A percentile compares a stretch with the other conserved stretches of the same genome.
These are phyloP conservation scores for maize (Zea mays) DNA, from an alignment of 176 grass and related monocot genomes.

Conservation along the genomic window Zm-B73-REFERENCE-NAM-5.0 NC_050102.1:170961001-170961500, in stretches of 20 bases:
- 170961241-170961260: conserved; percentile 94
- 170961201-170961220: conserved; percentile 78
- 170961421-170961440: conserved; percentile 97
- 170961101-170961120: conserved; percentile 78
- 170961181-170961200: conserved; percentile 75
- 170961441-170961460: conserved; percentile 79
- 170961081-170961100: conserved; percentile 49
- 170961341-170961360: conserved; percentile 72
- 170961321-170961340: conserved; percentile 80
- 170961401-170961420: conserved; percentile 67
- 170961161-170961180: conserved; percentile 18
- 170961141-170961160: conserved; percentile 43
- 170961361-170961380: conserved; percentile 71
- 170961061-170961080: conserved; percentile 59
- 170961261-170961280: conserved; percentile 87
- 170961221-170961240: conserved; percentile 88
- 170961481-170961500: conserved; percentile 59
- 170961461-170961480: conserved; percentile 90
- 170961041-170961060: conserved; percentile 50
- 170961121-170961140: conserved; percentile 95
- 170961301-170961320: conserved; percentile 72
- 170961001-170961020: conserved; percentile 62
- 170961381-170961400: conserved; percentile 59
- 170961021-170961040: conserved; percentile 83
- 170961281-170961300: conserved; percentile 80